Evolutionary conservation across 768 basidiomycete species (phyloP).

Genomic region (Tephrocybe rancida): DNA sequence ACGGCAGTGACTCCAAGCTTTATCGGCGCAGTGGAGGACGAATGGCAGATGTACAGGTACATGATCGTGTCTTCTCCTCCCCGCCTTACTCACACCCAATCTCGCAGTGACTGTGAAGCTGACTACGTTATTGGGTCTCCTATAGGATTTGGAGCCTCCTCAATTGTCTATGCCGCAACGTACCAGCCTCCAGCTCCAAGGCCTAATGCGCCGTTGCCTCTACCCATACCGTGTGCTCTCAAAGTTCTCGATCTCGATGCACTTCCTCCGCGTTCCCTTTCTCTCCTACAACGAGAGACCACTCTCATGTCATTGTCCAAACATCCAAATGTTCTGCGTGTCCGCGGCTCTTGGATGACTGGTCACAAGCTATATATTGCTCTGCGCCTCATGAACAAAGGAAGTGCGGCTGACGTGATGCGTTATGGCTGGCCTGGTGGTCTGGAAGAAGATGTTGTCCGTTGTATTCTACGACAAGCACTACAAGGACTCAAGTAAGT

Average conservation of each 20-base stretch:
- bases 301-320: constrained; percentile 92
- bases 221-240: constrained; percentile 68
- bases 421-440: constrained; percentile 85
- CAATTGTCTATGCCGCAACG: constrained; percentile 81
- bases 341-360: constrained; percentile 86
- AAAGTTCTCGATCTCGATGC: constrained; percentile 90
- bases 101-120: constrained; percentile 56
- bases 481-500: constrained; percentile 85
- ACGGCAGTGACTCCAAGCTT: constrained; percentile 36
- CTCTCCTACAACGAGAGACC: constrained; percentile 80
- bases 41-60: constrained; percentile 83
- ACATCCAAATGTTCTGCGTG: constrained; percentile 91
- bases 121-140: constrained; percentile 80
- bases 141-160: constrained; percentile 92
- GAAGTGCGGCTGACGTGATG: constrained; percentile 86
- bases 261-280: constrained; percentile 69
- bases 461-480: constrained; percentile 83
- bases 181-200: constrained; percentile 43
- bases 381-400: constrained; percentile 86
- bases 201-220: constrained; percentile 15
- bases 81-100: constrained; percentile 10
- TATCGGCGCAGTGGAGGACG: constrained; percentile 83
- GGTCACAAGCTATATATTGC: constrained; percentile 87
- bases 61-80: constrained; percentile 4
- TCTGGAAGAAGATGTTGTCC: constrained; percentile 87